These are phyloP conservation scores for Angomonas ambiguus DNA, from an alignment of 208 protist genomes.

Conservation along the genomic window DNA sequence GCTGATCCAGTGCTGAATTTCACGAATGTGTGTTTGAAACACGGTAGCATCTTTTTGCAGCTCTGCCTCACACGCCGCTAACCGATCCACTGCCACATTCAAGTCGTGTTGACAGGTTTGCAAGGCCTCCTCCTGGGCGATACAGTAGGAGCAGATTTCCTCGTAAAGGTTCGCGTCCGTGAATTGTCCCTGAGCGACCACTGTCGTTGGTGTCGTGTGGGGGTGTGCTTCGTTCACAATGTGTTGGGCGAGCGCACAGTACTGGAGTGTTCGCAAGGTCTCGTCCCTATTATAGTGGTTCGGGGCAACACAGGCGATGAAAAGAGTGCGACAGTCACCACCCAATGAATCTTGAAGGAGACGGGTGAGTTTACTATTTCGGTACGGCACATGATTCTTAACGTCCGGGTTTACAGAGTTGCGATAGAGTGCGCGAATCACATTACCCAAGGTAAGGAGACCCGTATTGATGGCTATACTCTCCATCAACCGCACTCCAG, in stretches of 20 bases:
- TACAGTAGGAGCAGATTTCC: not conserved
- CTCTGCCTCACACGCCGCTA: conserved; percentile 57
- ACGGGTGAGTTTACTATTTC: conserved; percentile 88
- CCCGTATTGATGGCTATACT: conserved; percentile 91
- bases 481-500: conserved; percentile 85
- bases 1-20: conserved; percentile 38
- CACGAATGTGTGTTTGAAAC: conserved; percentile 67
- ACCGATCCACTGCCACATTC: conserved; percentile 24
- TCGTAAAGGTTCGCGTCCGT: not conserved
- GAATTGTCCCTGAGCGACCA: not conserved
- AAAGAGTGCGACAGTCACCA: conserved; percentile 78
- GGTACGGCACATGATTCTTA: conserved; percentile 76
- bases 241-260: conserved; percentile 86
- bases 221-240: conserved; percentile 73
- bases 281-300: conserved; percentile 75
- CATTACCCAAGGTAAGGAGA: conserved; percentile 91
- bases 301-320: conserved; percentile 85
- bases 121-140: conserved; percentile 21
- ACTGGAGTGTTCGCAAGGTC: conserved; percentile 88
- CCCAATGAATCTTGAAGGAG: conserved; percentile 88
- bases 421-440: conserved; percentile 85
- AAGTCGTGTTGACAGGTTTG: conserved; percentile 16
- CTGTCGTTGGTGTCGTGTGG: not conserved
- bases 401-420: conserved; percentile 22
- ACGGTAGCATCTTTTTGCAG: conserved; percentile 63